phyloP scores from a whole-genome alignment of 305 asterid species.

The Andrographis paniculata region DNA sequence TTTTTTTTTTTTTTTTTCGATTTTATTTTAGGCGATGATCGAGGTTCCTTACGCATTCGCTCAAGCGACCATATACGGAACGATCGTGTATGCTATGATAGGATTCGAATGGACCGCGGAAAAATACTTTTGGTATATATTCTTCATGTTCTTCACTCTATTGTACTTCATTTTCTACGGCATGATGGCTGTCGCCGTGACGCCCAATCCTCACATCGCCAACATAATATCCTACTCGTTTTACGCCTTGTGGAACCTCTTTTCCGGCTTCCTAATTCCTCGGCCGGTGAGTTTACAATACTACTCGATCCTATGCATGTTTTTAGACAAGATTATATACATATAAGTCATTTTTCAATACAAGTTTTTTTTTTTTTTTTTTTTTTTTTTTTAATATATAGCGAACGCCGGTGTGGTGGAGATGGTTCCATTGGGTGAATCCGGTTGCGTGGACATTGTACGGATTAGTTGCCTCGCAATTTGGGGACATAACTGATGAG shows the following conservation, averaged over 20 bases:
- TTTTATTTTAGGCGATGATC: conserved; percentile 22
- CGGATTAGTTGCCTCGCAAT: conserved; percentile 31
- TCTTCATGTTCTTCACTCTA: conserved; percentile 35
- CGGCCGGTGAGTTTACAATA: conserved; percentile 22
- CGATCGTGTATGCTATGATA: conserved; percentile 47
- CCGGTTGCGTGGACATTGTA: conserved; percentile 35
- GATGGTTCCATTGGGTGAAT: conserved; percentile 31
- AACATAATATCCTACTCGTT: conserved; percentile 28
- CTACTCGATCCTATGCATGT: background rate
- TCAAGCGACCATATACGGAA: conserved; percentile 33
- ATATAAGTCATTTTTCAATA: background rate
- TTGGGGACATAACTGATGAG: conserved; percentile 17
- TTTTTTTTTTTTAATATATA: background rate
- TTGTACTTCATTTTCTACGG: conserved; percentile 46
- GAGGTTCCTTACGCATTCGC: conserved; percentile 39
- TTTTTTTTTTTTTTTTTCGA: background rate
- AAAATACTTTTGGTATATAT: conserved; percentile 41
- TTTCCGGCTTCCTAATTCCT: conserved; percentile 48
- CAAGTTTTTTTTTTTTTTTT: background rate
- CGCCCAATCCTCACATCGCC: conserved; percentile 44
- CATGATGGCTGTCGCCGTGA: conserved; percentile 45
- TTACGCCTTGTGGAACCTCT: conserved; percentile 42
- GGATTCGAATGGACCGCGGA: conserved; percentile 45
- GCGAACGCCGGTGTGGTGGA: conserved; percentile 46
- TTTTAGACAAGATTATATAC: background rate